Evolutionary conservation across 2,329 filamentous ascomycete species (phyloP).

Genomic region (Sodiomyces alkalinus): DNA sequence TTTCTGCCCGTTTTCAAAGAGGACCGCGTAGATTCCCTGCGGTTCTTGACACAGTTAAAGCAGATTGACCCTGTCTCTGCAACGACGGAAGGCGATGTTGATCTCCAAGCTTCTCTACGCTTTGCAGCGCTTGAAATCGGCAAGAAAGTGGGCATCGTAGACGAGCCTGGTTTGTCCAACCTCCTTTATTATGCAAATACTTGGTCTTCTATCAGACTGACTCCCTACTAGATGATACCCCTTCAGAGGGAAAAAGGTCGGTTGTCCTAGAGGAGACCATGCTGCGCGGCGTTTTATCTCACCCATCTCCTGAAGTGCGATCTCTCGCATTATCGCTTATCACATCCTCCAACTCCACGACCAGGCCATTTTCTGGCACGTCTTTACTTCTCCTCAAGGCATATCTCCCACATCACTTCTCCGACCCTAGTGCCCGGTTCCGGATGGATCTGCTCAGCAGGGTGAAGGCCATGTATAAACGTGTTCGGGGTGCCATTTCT

Average conservation of each 20-base stretch:
- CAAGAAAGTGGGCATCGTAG: constrained; percentile 54
- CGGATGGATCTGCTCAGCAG: constrained; percentile 66
- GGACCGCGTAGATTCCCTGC: constrained; percentile 35
- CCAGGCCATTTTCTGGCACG: constrained; percentile 50
- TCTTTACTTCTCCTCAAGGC: constrained; percentile 47
- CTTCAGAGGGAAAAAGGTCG: constrained; percentile 5
- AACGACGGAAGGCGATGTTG: constrained; percentile 27
- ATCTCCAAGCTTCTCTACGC: constrained; percentile 41
- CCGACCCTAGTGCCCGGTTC: constrained; percentile 75
- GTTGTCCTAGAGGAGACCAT: constrained; percentile 23
- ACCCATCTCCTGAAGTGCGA: constrained; percentile 49
- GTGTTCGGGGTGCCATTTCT: constrained; percentile 52
- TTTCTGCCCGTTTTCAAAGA: constrained; percentile 47
- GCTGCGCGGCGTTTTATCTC: constrained; percentile 36
- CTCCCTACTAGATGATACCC: neutral
- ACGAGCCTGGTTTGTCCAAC: constrained; percentile 44
- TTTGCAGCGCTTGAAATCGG: constrained; percentile 55
- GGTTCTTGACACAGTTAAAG: constrained; percentile 45
- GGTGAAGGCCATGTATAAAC: constrained; percentile 61
- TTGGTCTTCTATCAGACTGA: constrained; percentile 2
- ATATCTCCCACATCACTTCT: constrained; percentile 57
- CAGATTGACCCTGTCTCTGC: constrained; percentile 29
- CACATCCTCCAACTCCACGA: constrained; percentile 59
- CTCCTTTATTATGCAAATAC: too few species aligned
- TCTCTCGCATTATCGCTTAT: constrained; percentile 72